Evolutionary conservation across 495 filamentous ascomycete genomes (phyloP).

Genomic region (Hypoxylon crocopeplum): DNA sequence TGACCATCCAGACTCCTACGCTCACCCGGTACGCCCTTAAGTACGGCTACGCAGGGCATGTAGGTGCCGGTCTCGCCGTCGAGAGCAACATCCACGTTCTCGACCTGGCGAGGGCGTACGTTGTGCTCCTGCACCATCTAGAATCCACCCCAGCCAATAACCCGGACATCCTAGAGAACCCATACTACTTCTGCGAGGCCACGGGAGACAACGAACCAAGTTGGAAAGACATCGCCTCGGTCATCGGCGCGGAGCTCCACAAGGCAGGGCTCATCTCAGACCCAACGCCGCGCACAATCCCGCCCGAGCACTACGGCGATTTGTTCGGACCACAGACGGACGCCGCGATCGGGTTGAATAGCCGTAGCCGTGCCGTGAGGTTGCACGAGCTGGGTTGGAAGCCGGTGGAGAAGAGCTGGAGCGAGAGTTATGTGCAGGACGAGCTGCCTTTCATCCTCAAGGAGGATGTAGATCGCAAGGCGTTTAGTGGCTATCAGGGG

Average conservation of each 20-base stretch:
- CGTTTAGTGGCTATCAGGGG: slow-evolving; percentile 20
- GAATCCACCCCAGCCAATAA: slow-evolving; percentile 59
- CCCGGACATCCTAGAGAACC: slow-evolving; percentile 71
- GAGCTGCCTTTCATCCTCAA: slow-evolving; percentile 46
- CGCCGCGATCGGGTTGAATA: slow-evolving; percentile 57
- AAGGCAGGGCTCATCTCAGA: slow-evolving; percentile 67
- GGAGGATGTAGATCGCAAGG: slow-evolving; percentile 36
- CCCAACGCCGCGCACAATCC: slow-evolving; percentile 42
- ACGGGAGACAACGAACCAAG: slow-evolving; percentile 62
- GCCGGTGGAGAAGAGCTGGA: slow-evolving; percentile 51
- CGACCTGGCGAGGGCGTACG: slow-evolving; percentile 71
- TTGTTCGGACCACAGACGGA: slow-evolving; percentile 37
- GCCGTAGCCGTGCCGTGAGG: slow-evolving; percentile 58
- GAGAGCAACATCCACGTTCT: slow-evolving; percentile 78
- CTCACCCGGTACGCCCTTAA: slow-evolving; percentile 63
- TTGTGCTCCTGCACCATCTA: slow-evolving; percentile 59
- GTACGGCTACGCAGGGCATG: slow-evolving; percentile 65
- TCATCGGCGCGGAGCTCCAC: slow-evolving; percentile 65
- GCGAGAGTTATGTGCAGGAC: slow-evolving; percentile 44
- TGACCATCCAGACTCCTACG: slow-evolving; percentile 67
- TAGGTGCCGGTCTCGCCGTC: slow-evolving; percentile 68
- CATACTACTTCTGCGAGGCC: slow-evolving; percentile 74
- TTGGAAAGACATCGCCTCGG: slow-evolving; percentile 70
- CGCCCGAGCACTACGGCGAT: slow-evolving; percentile 51
- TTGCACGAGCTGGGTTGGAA: slow-evolving; percentile 66